Conservation (phyloP, 495 filamentous ascomycete species). For the Pyrenula massariospora region DNA sequence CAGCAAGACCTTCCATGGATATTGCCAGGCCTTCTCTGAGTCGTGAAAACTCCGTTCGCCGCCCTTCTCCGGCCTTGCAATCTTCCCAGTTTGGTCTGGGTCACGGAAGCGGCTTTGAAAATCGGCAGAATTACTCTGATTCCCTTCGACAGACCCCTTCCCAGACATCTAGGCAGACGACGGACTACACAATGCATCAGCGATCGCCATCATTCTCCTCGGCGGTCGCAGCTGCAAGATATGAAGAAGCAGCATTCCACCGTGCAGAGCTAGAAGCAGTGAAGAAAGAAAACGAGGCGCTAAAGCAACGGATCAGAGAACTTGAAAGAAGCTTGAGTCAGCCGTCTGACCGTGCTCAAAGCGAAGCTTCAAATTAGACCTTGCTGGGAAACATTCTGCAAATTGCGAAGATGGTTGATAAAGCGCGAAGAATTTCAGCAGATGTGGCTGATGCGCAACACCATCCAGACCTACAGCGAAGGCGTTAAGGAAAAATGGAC, state of each 20-base stretch:
- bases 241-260: constrained; percentile 61
- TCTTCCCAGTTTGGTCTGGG: background rate
- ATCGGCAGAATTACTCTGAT: constrained; percentile 9
- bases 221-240: constrained; percentile 30
- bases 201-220: constrained; percentile 16
- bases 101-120: background rate
- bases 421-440: too few species aligned
- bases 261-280: constrained; percentile 59
- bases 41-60: constrained; percentile 10
- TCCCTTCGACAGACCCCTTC: constrained; percentile 12
- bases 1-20: background rate
- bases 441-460: too few species aligned
- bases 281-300: constrained; percentile 68
- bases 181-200: constrained; percentile 3
- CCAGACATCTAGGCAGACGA: constrained; percentile 4
- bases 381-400: too few species aligned
- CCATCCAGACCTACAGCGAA: too few species aligned
- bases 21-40: constrained; percentile 6
- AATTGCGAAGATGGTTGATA: too few species aligned
- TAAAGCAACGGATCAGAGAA: constrained; percentile 63
- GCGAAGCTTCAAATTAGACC: too few species aligned
- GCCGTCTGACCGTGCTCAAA: background rate
- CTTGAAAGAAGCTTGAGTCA: constrained; percentile 34
- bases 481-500: too few species aligned
- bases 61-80: constrained; percentile 3